Evolutionary conservation across 305 asterid genomes (phyloP), one percentile per base, ranked within the genome.

Genomic region (Ajuga reptans): DNA sequence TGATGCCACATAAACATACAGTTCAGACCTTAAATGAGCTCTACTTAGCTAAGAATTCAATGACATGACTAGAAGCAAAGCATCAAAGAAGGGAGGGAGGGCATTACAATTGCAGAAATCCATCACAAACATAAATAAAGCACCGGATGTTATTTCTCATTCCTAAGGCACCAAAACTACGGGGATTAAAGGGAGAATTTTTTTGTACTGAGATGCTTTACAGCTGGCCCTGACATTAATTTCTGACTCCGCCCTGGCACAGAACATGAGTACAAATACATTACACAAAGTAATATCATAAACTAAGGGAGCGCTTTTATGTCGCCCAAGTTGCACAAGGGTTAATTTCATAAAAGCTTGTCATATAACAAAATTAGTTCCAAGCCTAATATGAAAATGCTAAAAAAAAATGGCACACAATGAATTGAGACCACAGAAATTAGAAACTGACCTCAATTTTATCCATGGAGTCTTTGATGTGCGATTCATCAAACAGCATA

Each of bases 401-500:
- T 21, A 46, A 16, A 69, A 16, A 69, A 54, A 29, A 36, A 9
- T 64, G 49, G 60, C 11, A 14, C 27, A 58, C 41, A 5, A 46
- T 51, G 58, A 75, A 72, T 77, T 71, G 33, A 21, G 27, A 56
- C 15, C 10, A 59, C 2, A 66, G 14, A 64, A 51, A 72, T 79
- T 49, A 66, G 14, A 64, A 51, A 72, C 80, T 49, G 47, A 77
- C 98, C 98, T 93, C 98, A 72, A 93, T 87, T 76, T 81, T 90
- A 14, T 93, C 95, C 99, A 93, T 93, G 62, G 99, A 89, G 63
- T 81, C 81, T 49, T 79, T 77, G 55, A 93, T 85, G 74, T 93
- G 95, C 58, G 89, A 88, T 76, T 93, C 99, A 52, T 91, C 90
- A 73, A 64, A 93, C 69, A 93, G 39, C 99, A 93, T 90, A 79